Evolutionary conservation across 2,329 filamentous ascomycete genomes (phyloP), one percentile per base, ranked within the genome.

Genomic region (Pseudocercospora fijiensis): DNA sequence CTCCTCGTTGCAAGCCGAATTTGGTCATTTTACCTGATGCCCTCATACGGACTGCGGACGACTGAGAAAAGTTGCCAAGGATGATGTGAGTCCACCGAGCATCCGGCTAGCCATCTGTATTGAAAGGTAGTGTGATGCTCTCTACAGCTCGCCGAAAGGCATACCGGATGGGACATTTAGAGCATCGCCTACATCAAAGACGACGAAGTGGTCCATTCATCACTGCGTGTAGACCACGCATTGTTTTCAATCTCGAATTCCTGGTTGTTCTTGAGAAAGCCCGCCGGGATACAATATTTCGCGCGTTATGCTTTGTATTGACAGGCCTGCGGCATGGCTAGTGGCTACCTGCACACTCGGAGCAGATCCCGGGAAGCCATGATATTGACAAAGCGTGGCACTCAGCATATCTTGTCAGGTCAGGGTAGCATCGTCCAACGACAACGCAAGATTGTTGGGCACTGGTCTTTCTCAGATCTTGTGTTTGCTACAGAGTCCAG

Each of bases 331-430:
- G 22, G 22, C 45, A 22, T 22, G 45, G 20, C 20, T 53, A 26
- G 13, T 22, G 45, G 20, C 20, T 53, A 26, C 26, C 24, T 53
- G 49, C 24, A 28, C 22, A 16, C 4, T 53, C 49, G 16, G 28
- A n/a, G 49, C 49, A 53, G 10, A 53, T 10, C 16, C 26, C 49
- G 26, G 41, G 16, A 9, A n/a, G 16, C 45, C 43, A 47, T 49
- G 45, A 49, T 28, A 13, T 53, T 24, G 49, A 53, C 49, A 53
- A 53, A 53, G 49, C 49, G 49, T 53, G 49, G 49, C 49, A 53
- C 16, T 53, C 24, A n/a, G 8, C 8, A 18, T 26, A 53, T 27
- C 49, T 53, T 53, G 49, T 26, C 49, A 53, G 16, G 49, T 26
- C 49, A 53, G 16, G 49, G 22, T 53, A 53, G 22, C 49, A 28